Evolutionary conservation across 306 rosid genomes (phyloP), one percentile per base, ranked within the genome.

Genomic region (Echinosophora koreensis): DNA sequence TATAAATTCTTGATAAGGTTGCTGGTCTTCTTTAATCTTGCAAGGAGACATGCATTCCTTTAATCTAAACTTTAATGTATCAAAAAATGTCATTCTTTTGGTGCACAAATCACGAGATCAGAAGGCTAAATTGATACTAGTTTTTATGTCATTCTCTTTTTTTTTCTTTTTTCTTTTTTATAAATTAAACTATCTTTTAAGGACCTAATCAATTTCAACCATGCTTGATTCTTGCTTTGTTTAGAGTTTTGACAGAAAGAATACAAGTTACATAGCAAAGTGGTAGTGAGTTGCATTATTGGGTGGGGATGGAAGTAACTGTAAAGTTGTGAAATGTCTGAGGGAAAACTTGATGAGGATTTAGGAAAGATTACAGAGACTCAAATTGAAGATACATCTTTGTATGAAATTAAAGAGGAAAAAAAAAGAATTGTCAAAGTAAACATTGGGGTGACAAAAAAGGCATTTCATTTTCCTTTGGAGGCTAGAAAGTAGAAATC

Each of bases 401-500:
- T 30, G 3, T 34, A 18, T 14, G 71, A 51, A 59, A 59, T 34
- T 69, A 61, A 54, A 6, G 2, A 13, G 4, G 8, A 27, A 44
- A 18, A 17, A 4, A 5, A 22, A 22, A 47, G 2, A 35, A 35
- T 39, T 39, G 44, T 5, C 51, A 49, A 17, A 30, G 22, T 37
- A 51, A 77, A 67, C 1, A 10, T n/a, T 52, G 61, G 27, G 32
- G 54, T 2, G 18, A 22, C 22, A 22, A 39, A 57, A 67, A 61
- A 17, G 57, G 46, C 18, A 15, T 56, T 30, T 44, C 49, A 66
- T 30, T 56, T 59, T 69, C 10, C 18, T 6, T 11, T 67, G 32
- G 66, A 46, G 76, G 54, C 47, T 11, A 18, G 47, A 79, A 17
- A 69, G 13, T 11, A 18, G 47, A 79, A 17, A 69, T 17, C 5